Conservation (phyloP, 768 basidiomycete genomes). For the Trametes villosa region DNA sequence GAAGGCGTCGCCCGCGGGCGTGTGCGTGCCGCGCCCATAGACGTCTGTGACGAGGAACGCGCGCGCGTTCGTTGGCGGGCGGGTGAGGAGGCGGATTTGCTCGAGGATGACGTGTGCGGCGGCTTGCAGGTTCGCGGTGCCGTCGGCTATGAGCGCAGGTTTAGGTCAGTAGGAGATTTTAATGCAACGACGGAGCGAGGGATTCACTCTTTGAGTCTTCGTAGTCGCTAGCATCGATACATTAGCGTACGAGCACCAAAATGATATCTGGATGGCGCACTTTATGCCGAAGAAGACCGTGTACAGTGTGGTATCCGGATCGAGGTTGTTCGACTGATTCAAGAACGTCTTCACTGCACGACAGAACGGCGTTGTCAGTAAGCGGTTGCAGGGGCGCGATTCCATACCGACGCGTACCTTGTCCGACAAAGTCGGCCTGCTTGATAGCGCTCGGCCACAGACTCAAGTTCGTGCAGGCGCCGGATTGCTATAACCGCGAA, state of each 20-base stretch:
- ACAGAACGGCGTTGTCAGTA: no score
- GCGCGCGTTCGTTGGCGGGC: slow-evolving; percentile 53
- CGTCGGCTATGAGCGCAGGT: slow-evolving; percentile 43
- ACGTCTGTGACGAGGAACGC: slow-evolving; percentile 54
- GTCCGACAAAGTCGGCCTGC: slow-evolving; percentile 51
- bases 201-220: slow-evolving; percentile 45
- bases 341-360: slow-evolving; percentile 49
- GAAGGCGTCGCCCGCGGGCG: slow-evolving; percentile 49
- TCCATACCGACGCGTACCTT: slow-evolving; percentile 40
- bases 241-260: no score
- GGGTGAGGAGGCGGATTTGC: slow-evolving; percentile 51
- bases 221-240: no score
- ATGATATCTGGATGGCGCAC: no score
- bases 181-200: no score
- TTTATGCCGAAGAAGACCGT: slow-evolving; percentile 60
- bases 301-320: slow-evolving; percentile 54
- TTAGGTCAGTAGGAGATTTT: no score
- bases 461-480: slow-evolving; percentile 50
- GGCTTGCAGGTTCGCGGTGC: slow-evolving; percentile 46
- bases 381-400: no score
- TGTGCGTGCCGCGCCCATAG: slow-evolving; percentile 50
- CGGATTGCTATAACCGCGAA: slow-evolving; percentile 38
- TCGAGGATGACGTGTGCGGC: slow-evolving; percentile 48
- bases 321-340: slow-evolving; percentile 46
- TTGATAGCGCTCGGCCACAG: slow-evolving; percentile 57